Evolutionary conservation across 2,329 filamentous ascomycete species (phyloP).

Genomic region (Plenodomus tracheiphilus): DNA sequence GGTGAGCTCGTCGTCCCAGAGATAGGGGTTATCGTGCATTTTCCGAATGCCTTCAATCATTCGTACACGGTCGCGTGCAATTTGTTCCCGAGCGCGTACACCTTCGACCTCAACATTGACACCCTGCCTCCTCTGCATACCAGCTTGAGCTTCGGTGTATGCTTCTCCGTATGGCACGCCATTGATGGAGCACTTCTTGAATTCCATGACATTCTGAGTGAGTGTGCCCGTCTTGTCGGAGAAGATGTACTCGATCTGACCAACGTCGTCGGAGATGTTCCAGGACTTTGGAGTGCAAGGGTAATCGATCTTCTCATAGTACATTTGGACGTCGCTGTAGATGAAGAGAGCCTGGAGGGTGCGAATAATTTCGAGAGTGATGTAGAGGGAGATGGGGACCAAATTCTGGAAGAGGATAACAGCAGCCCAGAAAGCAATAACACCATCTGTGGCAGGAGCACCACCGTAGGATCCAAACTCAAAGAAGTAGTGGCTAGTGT

Average conservation of each 20-base stretch:
- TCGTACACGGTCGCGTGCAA: slow-evolving; percentile 72
- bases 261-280: slow-evolving; percentile 98
- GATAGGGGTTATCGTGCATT: slow-evolving; percentile 85
- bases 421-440: slow-evolving; percentile 96
- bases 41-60: slow-evolving; percentile 75
- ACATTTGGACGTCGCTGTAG: slow-evolving; percentile 95
- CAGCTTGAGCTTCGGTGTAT: slow-evolving; percentile 94
- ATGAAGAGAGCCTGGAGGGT: slow-evolving; percentile 96
- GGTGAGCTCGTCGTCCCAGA: slow-evolving; percentile 86
- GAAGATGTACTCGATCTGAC: slow-evolving; percentile 99
- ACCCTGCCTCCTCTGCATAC: slow-evolving; percentile 90
- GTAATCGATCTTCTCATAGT: slow-evolving; percentile 91
- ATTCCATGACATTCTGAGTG: slow-evolving; percentile 96
- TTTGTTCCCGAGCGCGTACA: slow-evolving; percentile 72
- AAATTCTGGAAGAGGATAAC: slow-evolving; percentile 97
- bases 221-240: slow-evolving; percentile 91
- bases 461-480: slow-evolving; percentile 81
- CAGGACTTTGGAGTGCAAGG: slow-evolving; percentile 96
- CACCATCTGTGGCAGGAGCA: slow-evolving; percentile 76
- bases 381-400: slow-evolving; percentile 97
- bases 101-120: slow-evolving; percentile 83
- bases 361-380: slow-evolving; percentile 93
- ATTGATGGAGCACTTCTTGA: slow-evolving; percentile 97
- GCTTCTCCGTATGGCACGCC: slow-evolving; percentile 96
- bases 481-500: slow-evolving; percentile 79